phyloP scores from a whole-genome alignment of 129 eudicot species.

The Calendula officinalis region DNA sequence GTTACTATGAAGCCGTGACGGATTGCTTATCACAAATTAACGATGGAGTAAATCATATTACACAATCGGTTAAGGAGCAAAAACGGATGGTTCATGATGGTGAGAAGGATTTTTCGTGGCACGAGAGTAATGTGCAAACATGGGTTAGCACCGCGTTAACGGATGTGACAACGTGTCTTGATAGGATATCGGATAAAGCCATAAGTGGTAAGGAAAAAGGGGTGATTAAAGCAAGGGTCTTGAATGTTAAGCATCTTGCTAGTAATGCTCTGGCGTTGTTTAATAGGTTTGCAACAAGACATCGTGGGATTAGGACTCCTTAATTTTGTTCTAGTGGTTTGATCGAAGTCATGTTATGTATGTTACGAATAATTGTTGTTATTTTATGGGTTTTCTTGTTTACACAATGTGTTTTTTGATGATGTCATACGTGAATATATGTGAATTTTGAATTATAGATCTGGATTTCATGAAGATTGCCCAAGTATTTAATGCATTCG shows the following conservation, averaged over 20 bases:
- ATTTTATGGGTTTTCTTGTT: constrained; percentile 15
- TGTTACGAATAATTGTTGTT: constrained; percentile 14
- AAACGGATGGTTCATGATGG: constrained; percentile 34
- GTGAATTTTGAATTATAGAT: constrained; percentile 34
- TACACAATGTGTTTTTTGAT: constrained; percentile 18
- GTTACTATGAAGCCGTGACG: constrained; percentile 40
- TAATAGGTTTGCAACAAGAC: constrained; percentile 56
- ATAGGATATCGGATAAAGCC: constrained; percentile 47
- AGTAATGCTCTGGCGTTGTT: constrained; percentile 70
- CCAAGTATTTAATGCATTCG: too few relatives aligned
- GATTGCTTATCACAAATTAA: constrained; percentile 57
- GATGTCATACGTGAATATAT: constrained; percentile 27
- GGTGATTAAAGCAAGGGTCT: constrained; percentile 49
- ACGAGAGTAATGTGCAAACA: constrained; percentile 57
- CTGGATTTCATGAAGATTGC: background rate
- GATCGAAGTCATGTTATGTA: background rate
- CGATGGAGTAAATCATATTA: constrained; percentile 59
- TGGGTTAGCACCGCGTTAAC: constrained; percentile 85
- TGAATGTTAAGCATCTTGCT: constrained; percentile 57
- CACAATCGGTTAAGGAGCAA: constrained; percentile 55
- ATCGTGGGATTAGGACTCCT: constrained; percentile 44
- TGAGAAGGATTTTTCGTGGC: constrained; percentile 57
- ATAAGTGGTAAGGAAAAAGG: constrained; percentile 58
- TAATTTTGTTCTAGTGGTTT: background rate
- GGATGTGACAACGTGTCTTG: constrained; percentile 54